phyloP scores from a whole-genome alignment of 177 flowering plant genomes.

The Vitis hybrid region DNA sequence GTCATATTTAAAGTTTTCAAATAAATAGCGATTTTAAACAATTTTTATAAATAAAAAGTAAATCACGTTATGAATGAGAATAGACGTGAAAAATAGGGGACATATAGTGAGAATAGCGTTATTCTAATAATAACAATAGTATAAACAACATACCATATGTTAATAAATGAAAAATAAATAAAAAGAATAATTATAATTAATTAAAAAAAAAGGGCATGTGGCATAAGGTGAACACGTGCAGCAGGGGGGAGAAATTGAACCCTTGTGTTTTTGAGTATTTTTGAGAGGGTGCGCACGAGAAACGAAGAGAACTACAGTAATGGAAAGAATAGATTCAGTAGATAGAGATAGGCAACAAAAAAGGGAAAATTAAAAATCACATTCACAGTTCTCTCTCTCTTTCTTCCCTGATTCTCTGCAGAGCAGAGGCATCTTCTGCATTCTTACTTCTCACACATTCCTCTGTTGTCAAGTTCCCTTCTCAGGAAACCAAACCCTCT shows the following conservation, averaged over 20 bases:
- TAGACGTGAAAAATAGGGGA: no score
- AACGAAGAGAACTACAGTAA: conserved; percentile 23
- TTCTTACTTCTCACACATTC: conserved; percentile 18
- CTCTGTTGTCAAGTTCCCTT: conserved; percentile 19
- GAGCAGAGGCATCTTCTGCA: conserved; percentile 10
- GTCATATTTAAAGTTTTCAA: no score
- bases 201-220: not conserved
- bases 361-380: not conserved
- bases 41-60: no score
- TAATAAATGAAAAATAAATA: not conserved
- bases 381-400: conserved; percentile 10
- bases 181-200: not conserved
- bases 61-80: no score
- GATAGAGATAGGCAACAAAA: not conserved
- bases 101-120: no score
- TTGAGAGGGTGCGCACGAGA: conserved; percentile 23
- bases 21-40: no score
- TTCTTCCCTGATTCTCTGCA: conserved; percentile 10
- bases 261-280: not conserved
- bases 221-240: conserved; percentile 27
- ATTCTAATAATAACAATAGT: no score
- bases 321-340: conserved; percentile 15
- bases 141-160: no score
- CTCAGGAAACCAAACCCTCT: conserved; percentile 18
- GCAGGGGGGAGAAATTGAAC: not conserved